phyloP scores from a whole-genome alignment of 2,329 filamentous ascomycete genomes.

The Coleophoma cylindrospora region DNA sequence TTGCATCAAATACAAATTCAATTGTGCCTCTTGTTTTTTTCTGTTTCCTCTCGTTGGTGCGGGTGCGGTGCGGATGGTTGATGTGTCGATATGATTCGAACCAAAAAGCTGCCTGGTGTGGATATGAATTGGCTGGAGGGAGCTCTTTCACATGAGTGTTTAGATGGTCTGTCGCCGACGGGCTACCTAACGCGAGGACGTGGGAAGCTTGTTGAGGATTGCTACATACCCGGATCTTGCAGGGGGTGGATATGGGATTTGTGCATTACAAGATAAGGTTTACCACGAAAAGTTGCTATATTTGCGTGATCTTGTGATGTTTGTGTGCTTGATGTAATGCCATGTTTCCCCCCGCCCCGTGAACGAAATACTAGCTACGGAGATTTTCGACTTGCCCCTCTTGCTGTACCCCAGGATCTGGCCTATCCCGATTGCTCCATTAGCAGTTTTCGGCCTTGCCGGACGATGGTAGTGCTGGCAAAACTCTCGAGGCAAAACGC shows the following conservation, averaged over 20 bases:
- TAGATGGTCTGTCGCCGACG: constrained; percentile 27
- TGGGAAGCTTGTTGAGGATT: constrained; percentile 60
- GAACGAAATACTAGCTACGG: too few species aligned
- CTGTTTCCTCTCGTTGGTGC: background rate
- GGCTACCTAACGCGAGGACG: constrained; percentile 48
- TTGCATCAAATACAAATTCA: constrained; percentile 58
- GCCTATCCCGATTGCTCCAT: too few species aligned
- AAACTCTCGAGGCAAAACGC: too few species aligned
- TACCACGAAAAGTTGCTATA: background rate
- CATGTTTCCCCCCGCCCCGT: background rate
- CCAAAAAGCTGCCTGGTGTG: constrained; percentile 28
- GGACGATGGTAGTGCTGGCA: too few species aligned
- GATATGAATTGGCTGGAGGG: constrained; percentile 46
- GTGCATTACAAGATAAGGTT: constrained; percentile 4
- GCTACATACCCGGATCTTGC: constrained; percentile 48
- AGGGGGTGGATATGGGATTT: constrained; percentile 37
- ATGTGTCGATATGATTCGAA: constrained; percentile 20
- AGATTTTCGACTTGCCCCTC: too few species aligned
- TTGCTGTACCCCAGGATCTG: too few species aligned
- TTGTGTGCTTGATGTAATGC: background rate
- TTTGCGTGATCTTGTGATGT: background rate
- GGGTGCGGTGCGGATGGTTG: constrained; percentile 20
- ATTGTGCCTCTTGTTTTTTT: constrained; percentile 19
- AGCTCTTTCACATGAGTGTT: constrained; percentile 52
- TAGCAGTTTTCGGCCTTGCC: too few species aligned